Evolutionary conservation across 176 grass and related monocot genomes (phyloP).

Genomic region (Oryza glaberrima): DNA sequence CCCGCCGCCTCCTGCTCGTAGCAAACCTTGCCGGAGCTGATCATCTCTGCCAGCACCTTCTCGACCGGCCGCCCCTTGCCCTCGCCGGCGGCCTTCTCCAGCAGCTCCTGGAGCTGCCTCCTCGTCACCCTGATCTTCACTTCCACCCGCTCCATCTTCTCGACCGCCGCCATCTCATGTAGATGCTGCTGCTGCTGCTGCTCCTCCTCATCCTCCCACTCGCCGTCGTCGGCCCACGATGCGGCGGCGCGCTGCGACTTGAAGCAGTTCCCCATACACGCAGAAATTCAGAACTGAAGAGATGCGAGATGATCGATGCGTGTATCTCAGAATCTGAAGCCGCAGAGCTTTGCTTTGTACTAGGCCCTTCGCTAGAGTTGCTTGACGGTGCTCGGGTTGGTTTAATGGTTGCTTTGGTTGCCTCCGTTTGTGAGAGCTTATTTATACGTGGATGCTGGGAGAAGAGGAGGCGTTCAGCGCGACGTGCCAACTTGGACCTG

Average conservation of each 20-base stretch:
- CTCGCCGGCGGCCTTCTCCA: constrained; percentile 33
- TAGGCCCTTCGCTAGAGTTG: background rate
- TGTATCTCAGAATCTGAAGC: background rate
- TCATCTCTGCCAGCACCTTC: constrained; percentile 48
- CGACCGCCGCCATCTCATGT: background rate
- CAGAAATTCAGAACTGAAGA: too few relatives aligned
- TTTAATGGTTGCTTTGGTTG: background rate
- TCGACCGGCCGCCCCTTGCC: constrained; percentile 37
- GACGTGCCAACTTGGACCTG: constrained; percentile 29
- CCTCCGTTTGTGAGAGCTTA: constrained; percentile 6
- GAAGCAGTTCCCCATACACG: constrained; percentile 65
- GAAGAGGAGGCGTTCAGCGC: background rate
- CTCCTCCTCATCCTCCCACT: constrained; percentile 39
- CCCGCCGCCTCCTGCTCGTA: constrained; percentile 17
- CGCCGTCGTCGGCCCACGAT: constrained; percentile 64
- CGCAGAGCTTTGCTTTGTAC: background rate
- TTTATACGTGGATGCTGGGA: constrained; percentile 34
- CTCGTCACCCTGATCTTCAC: constrained; percentile 68
- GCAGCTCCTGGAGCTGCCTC: constrained; percentile 63
- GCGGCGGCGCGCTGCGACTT: constrained; percentile 25
- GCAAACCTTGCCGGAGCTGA: constrained; percentile 31
- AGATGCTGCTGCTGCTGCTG: background rate
- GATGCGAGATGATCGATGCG: background rate
- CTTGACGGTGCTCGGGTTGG: background rate
- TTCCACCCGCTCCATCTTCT: constrained; percentile 28